phyloP scores from a whole-genome alignment of 192 early-diverging fungal genomes.

The Linnemannia elongata region DNA sequence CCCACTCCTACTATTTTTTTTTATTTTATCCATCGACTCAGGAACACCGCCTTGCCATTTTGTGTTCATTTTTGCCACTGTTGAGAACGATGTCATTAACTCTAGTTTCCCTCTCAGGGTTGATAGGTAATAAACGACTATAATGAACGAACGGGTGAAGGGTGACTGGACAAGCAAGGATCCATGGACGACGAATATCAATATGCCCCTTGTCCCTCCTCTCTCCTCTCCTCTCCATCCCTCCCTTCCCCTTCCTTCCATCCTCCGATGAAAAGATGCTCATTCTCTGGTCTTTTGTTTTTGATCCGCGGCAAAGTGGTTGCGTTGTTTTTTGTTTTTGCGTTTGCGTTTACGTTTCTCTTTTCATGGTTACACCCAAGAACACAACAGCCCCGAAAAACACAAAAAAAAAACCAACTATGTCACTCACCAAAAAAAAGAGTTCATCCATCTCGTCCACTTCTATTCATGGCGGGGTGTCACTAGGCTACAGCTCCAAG shows the following conservation, averaged over 20 bases:
- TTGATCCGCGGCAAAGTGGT: not conserved
- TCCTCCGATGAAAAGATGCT: not conserved
- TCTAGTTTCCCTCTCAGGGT: not conserved
- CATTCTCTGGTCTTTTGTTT: not conserved
- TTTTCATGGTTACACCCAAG: not conserved
- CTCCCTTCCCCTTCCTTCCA: not conserved
- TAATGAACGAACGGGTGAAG: not conserved
- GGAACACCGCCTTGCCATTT: not conserved
- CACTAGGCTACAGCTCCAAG: slow-evolving; percentile 1
- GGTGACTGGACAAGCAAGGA: not conserved
- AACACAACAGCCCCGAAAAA: not conserved
- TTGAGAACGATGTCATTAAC: not conserved
- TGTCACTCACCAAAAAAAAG: not conserved
- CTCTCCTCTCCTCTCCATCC: not conserved
- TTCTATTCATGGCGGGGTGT: not conserved
- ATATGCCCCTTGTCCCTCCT: not conserved
- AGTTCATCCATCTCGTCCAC: not conserved
- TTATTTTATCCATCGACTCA: not conserved
- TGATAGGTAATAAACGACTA: not conserved
- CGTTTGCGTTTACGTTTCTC: not conserved
- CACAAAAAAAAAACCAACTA: not conserved
- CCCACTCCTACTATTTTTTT: not conserved
- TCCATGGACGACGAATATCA: not conserved
- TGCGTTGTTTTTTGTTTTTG: not conserved
- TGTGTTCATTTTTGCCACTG: not conserved